A percentile compares a stretch with the other conserved stretches of the same genome.
phyloP scores from a whole-genome alignment of 225 moss, liverwort and hornwort genomes.

The Neckera pumila region DNA sequence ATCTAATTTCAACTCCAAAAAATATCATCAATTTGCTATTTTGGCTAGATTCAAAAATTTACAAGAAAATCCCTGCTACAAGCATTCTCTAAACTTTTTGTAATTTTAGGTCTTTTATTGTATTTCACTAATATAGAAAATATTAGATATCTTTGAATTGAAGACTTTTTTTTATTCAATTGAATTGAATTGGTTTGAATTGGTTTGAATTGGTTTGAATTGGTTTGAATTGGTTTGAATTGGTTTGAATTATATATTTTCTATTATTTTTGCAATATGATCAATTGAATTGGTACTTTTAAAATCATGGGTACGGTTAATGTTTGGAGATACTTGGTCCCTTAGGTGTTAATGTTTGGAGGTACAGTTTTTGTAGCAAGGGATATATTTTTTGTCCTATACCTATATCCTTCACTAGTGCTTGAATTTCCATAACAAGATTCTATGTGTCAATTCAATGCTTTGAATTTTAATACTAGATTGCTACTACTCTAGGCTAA shows the following conservation, averaged over 20 bases:
- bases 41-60: neutral
- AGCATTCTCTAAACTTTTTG: rapidly evolving
- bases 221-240: neutral
- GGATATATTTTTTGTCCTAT: neutral
- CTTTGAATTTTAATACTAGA: neutral
- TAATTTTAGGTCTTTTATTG: too few relatives aligned
- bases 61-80: rapidly evolving
- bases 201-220: neutral
- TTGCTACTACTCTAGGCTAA: neutral
- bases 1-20: neutral
- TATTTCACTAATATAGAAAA: neutral
- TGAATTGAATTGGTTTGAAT: neutral
- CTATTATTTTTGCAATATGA: neutral
- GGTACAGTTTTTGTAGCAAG: rapidly evolving
- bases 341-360: neutral
- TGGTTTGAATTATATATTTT: neutral
- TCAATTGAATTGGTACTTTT: neutral
- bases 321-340: neutral
- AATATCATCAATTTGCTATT: neutral
- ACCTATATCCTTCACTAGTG: rapidly evolving
- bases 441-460: neutral
- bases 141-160: neutral
- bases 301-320: neutral
- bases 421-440: neutral
- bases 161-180: neutral